Percentiles rank a stretch among this genome's conserved stretches.
phyloP scores from a whole-genome alignment of 306 rosid species.

The Fagus sylvatica region DNA sequence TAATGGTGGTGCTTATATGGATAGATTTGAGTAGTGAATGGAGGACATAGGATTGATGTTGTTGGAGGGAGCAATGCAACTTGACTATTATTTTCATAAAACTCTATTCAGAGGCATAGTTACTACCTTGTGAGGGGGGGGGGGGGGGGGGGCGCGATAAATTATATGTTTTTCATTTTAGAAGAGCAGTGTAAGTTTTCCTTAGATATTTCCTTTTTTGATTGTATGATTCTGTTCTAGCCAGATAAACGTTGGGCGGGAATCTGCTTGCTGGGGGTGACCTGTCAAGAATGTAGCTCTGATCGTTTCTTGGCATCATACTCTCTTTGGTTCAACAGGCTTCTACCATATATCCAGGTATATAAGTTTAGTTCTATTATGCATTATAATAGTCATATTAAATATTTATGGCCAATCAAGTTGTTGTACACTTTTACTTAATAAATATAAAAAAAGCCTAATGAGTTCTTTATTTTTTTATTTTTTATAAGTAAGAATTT shows the following conservation, averaged over 20 bases:
- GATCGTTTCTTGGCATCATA: conserved; percentile 68
- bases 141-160: too few species aligned
- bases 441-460: background rate
- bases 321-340: conserved; percentile 64
- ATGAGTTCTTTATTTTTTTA: background rate
- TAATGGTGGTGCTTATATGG: conserved; percentile 7
- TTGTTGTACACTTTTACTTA: too few species aligned
- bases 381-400: conserved; percentile 6
- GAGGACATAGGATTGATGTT: background rate
- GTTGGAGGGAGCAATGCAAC: background rate
- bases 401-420: background rate
- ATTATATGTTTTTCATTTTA: background rate
- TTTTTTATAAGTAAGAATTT: too few species aligned
- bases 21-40: background rate
- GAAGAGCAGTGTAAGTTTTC: background rate
- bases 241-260: conserved; percentile 96
- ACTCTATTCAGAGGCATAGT: background rate
- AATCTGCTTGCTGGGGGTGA: conserved; percentile 74
- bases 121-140: too few species aligned
- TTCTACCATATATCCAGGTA: conserved; percentile 76
- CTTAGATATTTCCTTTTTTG: conserved; percentile 18
- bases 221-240: conserved; percentile 41
- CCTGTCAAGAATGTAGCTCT: conserved; percentile 73
- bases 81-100: background rate
- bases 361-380: background rate